Evolutionary conservation across 2,329 filamentous ascomycete species (phyloP).

Genomic region (Raffaelea ambrosiae): DNA sequence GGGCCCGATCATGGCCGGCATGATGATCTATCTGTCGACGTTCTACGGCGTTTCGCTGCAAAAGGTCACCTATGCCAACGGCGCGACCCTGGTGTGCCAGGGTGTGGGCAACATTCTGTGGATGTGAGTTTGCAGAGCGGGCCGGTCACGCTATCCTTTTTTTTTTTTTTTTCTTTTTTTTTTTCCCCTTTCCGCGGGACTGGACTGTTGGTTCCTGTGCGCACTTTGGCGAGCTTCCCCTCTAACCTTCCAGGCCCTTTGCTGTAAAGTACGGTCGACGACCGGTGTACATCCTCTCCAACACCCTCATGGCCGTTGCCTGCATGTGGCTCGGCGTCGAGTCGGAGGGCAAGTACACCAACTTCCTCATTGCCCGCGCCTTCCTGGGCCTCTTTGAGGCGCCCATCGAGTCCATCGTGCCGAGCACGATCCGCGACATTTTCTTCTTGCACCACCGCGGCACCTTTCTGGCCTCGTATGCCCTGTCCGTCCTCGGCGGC

Average conservation of each 20-base stretch:
- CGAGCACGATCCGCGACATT: background rate
- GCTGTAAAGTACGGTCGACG: background rate
- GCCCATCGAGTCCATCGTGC: background rate
- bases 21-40: background rate
- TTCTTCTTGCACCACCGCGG: background rate
- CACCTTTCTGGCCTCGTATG: background rate
- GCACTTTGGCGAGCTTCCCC: no score
- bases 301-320: background rate
- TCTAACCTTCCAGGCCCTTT: background rate
- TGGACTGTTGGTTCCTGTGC: no score
- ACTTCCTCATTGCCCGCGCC: background rate
- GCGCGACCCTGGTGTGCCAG: background rate
- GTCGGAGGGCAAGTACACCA: background rate
- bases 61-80: background rate
- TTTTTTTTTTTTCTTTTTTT: no score
- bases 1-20: background rate
- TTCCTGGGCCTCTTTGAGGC: background rate
- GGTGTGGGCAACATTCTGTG: background rate
- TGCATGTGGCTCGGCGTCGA: background rate
- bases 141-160: no score
- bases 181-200: no score
- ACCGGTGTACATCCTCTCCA: background rate
- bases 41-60: background rate
- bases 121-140: no score
- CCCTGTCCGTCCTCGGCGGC: background rate